phyloP scores from a whole-genome alignment of 2,329 filamentous ascomycete genomes.

The Lanzia echinophila region DNA sequence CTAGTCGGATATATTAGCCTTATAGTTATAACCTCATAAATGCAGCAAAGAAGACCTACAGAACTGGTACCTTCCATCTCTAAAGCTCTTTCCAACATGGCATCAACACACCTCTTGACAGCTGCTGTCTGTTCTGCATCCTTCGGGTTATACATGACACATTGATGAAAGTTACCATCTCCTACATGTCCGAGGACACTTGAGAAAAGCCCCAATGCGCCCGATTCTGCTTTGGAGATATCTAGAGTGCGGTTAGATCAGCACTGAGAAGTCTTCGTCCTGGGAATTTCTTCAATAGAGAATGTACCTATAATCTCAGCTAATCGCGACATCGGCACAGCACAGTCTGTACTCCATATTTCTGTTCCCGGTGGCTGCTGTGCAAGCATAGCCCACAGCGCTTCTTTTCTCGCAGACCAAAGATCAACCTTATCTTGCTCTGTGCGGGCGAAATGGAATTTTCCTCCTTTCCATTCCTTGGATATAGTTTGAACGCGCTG shows the following conservation, averaged over 20 bases:
- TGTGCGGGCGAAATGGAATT: conserved; percentile 71
- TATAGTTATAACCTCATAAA: no score
- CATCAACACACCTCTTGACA: conserved; percentile 72
- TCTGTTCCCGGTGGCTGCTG: conserved; percentile 59
- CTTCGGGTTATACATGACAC: conserved; percentile 77
- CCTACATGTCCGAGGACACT: conserved; percentile 83
- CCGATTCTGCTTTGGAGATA: conserved; percentile 78
- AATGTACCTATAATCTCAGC: conserved; percentile 76
- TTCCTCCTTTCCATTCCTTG: conserved; percentile 52
- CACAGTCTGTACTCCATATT: conserved; percentile 80
- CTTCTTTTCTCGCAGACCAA: conserved; percentile 77
- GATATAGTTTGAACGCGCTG: conserved; percentile 59
- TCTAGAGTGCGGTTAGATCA: no score
- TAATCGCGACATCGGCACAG: conserved; percentile 69
- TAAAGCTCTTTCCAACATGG: conserved; percentile 79
- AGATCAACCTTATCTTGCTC: conserved; percentile 65
- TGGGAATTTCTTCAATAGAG: no score
- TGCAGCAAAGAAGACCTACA: conserved; percentile 20
- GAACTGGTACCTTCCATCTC: conserved; percentile 93
- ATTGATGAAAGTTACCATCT: conserved; percentile 88
- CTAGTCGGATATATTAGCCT: conserved; percentile 14
- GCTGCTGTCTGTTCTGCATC: conserved; percentile 62
- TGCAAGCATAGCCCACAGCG: conserved; percentile 76
- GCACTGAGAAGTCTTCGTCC: no score
- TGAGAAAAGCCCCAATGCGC: conserved; percentile 67